A percentile compares a stretch with the other conserved stretches of the same genome.
Evolutionary conservation across 2,329 filamentous ascomycete species (phyloP).

Genomic region (Trichoderma lentiforme): DNA sequence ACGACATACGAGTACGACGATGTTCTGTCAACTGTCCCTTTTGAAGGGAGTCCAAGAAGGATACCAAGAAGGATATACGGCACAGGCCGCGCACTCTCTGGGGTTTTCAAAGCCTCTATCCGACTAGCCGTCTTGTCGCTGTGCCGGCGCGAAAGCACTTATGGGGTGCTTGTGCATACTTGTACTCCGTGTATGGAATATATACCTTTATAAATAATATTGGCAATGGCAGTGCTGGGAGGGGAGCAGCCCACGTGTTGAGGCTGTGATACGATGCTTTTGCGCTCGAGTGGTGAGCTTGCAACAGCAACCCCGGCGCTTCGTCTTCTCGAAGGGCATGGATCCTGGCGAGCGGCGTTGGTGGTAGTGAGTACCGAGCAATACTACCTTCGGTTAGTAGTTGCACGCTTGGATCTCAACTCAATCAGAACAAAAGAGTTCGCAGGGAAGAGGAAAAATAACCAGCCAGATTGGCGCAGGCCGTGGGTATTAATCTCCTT

Average conservation of each 20-base stretch:
- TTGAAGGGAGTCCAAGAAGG: background rate
- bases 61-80: background rate
- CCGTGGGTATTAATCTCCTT: constrained; percentile 6
- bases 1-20: background rate
- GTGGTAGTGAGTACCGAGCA: background rate
- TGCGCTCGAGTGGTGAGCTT: background rate
- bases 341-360: background rate
- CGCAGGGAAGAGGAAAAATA: background rate
- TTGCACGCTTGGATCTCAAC: constrained; percentile 10
- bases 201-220: background rate
- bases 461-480: constrained; percentile 1
- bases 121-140: background rate
- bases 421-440: background rate
- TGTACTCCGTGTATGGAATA: background rate
- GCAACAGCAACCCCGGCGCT: background rate
- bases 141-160: background rate
- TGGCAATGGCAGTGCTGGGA: background rate
- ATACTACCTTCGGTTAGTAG: background rate
- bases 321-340: background rate
- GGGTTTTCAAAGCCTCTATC: background rate
- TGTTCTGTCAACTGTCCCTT: background rate
- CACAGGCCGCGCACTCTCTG: background rate
- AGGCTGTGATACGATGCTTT: background rate
- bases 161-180: background rate
- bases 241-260: background rate